Conservation (phyloP, 164 flowering plant species). For the Cinnamomum micranthum region DNA sequence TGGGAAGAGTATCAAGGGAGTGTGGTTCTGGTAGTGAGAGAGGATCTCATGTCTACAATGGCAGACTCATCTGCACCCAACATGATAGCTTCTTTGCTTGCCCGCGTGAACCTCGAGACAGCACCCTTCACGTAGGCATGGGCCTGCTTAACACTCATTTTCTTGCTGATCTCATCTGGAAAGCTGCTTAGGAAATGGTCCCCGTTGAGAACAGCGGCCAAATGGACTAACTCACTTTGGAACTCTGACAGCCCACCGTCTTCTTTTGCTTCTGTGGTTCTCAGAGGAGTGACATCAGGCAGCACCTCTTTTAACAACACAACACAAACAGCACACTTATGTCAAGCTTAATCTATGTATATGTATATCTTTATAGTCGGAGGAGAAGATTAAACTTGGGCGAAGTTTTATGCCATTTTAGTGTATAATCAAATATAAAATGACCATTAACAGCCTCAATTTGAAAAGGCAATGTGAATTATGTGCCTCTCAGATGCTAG, state of each 20-base stretch:
- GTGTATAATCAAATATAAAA: no score
- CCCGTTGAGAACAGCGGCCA: conserved; percentile 83
- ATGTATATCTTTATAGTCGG: background rate
- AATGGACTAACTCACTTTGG: conserved; percentile 77
- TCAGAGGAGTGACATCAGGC: conserved; percentile 21
- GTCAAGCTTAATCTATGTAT: background rate
- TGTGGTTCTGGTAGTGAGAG: conserved; percentile 75
- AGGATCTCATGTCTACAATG: conserved; percentile 92
- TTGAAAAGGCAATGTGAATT: no score
- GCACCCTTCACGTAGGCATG: conserved; percentile 70
- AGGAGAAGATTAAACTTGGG: background rate
- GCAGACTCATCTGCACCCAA: conserved; percentile 83
- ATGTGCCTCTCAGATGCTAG: no score
- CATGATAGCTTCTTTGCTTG: conserved; percentile 77
- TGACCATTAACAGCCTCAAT: no score
- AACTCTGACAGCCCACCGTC: conserved; percentile 33
- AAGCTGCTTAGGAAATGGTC: conserved; percentile 82
- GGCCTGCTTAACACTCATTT: conserved; percentile 78
- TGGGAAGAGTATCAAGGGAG: conserved; percentile 9
- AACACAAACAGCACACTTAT: background rate
- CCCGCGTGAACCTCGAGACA: conserved; percentile 67
- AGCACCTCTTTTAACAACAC: conserved; percentile 23
- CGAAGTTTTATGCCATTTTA: no score
- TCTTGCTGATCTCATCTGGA: conserved; percentile 60
- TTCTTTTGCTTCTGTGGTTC: conserved; percentile 27